Conservation (phyloP, 306 rosid genomes). For the Crotalaria pallida region DNA sequence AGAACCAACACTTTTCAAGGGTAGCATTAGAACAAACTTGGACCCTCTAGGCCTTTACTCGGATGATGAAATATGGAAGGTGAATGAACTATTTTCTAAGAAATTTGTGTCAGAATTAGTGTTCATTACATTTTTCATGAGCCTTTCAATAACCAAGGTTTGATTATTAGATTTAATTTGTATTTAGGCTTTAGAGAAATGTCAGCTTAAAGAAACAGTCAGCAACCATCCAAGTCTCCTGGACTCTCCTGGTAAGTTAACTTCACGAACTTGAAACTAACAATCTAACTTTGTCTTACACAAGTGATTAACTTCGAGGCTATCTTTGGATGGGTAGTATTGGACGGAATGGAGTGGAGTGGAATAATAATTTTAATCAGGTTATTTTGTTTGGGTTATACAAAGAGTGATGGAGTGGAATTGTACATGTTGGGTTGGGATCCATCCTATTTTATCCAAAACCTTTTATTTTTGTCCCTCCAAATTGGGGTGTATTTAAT, state of each 20-base stretch:
- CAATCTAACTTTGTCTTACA: not conserved
- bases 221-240: constrained; percentile 50
- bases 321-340: no score
- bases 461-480: no score
- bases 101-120: not conserved
- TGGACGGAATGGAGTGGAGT: no score
- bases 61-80: constrained; percentile 80
- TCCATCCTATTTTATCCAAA: no score
- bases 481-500: no score
- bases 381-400: no score
- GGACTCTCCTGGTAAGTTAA: constrained; percentile 57
- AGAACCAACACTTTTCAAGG: constrained; percentile 80
- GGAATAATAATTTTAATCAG: no score
- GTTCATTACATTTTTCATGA: not conserved
- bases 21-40: constrained; percentile 66
- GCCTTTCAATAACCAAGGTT: not conserved
- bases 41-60: constrained; percentile 76
- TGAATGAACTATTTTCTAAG: constrained; percentile 10
- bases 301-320: not conserved
- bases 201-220: constrained; percentile 65
- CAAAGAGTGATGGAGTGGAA: no score
- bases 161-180: not conserved
- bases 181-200: constrained; percentile 64
- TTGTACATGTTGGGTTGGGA: no score
- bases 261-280: not conserved